Base-by-base conservation (phyloP, 768 basidiomycete genomes). In the Serendipita sp. region DNA sequence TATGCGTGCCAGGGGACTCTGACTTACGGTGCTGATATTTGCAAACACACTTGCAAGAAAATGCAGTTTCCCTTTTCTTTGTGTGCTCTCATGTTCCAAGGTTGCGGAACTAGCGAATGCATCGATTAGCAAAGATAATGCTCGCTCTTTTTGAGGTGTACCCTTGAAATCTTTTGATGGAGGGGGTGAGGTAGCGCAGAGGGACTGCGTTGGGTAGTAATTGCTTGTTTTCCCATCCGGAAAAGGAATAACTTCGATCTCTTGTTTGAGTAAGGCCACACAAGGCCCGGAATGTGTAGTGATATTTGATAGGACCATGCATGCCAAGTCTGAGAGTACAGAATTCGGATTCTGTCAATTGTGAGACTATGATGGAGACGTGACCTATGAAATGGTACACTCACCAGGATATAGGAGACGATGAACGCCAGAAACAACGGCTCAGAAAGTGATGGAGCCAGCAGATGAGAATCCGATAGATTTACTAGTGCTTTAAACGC, bases 281-380 rank as follows among this genome's bases (percentile, higher is more conserved):
- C 89, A 86, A 63, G 88, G 81, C 0, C 80, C 74, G 1, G 88
- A 78, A 48, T 89, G 85, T 3, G 88, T 81, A 7, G 91, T 89
- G 38, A 96, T 76, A 75, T 98, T 98, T n/a, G 93, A 95, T 8
- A 98, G 80, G 1, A 97, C 79, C 95, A 98, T 98, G n/a, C 91
- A 82, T 2, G 93, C 91, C 18, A 98, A 83, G 77, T 97, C 94
- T 38, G 92, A 91, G 32, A 97, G 85, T 65, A 87, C 84, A 8
- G 94, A 85, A 66, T 87, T 83, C n/a, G 90, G 87, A 74, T 92
- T 88, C 93, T 97, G 69, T 7, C 45, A 28, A 2, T 16, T n/a
- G 64, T 32, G 28, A 32, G 32, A 65, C 65, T 38, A 23, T 67
- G 45, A 65, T 66, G 66, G 62, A 8, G 38, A 67, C 68, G 65